These are phyloP conservation scores for Colletotrichum liaoningense DNA, from an alignment of 2,329 filamentous ascomycete species.

Conservation along the genomic window DNA sequence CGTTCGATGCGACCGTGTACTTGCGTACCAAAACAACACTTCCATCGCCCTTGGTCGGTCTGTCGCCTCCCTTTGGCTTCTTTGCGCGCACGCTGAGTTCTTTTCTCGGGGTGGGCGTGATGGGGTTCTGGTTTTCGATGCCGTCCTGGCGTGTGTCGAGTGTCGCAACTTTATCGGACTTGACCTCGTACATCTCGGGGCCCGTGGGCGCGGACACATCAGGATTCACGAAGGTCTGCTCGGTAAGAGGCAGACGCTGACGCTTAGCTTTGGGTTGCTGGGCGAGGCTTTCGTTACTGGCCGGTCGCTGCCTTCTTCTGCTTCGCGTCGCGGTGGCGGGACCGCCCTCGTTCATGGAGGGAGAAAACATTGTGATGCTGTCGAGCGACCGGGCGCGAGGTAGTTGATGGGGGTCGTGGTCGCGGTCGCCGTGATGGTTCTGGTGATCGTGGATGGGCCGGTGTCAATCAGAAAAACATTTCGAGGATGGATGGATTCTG, in stretches of 20 bases:
- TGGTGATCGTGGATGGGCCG: conserved; percentile 18
- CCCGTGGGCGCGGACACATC: conserved; percentile 47
- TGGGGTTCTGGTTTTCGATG: conserved; percentile 53
- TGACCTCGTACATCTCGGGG: conserved; percentile 68
- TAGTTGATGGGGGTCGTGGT: not conserved
- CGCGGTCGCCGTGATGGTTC: conserved; percentile 32
- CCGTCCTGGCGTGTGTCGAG: conserved; percentile 59
- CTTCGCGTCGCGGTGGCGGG: conserved; percentile 69
- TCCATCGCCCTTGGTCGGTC: conserved; percentile 74
- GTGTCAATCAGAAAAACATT: conserved; percentile 35
- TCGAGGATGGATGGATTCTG: conserved; percentile 35
- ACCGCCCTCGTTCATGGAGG: conserved; percentile 62
- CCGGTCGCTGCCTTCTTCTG: conserved; percentile 70
- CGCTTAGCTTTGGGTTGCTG: conserved; percentile 74
- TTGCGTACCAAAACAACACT: conserved; percentile 72
- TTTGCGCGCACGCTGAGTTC: conserved; percentile 72
- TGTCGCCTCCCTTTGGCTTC: conserved; percentile 71
- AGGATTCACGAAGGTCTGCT: conserved; percentile 67
- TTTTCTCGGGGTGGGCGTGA: conserved; percentile 51
- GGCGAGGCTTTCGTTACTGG: conserved; percentile 63
- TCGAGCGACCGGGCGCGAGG: conserved; percentile 32
- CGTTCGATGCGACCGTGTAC: conserved; percentile 13
- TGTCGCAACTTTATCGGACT: conserved; percentile 61
- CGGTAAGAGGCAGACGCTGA: conserved; percentile 67
- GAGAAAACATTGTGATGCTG: conserved; percentile 67